These are phyloP conservation scores for Vickermania ingenoplastis DNA, from an alignment of 208 protist species.

Conservation along the genomic window DNA sequence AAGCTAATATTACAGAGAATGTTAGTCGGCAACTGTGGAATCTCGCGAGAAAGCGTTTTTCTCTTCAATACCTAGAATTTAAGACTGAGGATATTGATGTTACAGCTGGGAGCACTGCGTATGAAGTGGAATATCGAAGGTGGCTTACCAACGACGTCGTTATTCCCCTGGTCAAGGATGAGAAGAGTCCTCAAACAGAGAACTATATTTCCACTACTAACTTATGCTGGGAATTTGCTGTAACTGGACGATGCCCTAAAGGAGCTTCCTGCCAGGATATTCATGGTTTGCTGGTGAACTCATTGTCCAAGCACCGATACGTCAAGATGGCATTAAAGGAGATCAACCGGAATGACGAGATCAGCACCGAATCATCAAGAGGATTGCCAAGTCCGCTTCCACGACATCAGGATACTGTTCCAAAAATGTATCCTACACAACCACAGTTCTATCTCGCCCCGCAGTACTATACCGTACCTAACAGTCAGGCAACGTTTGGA, in stretches of 20 bases:
- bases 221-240: conserved; percentile 41
- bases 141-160: conserved; percentile 28
- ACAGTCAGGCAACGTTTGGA: background rate
- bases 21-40: conserved; percentile 34
- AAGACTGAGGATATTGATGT: conserved; percentile 35
- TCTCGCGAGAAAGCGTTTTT: conserved; percentile 27
- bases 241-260: conserved; percentile 27
- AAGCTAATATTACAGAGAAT: conserved; percentile 36
- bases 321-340: conserved; percentile 28
- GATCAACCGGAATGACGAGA: conserved; percentile 24
- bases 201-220: conserved; percentile 42
- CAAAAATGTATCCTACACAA: background rate
- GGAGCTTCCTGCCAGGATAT: conserved; percentile 28
- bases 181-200: conserved; percentile 10
- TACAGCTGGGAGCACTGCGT: conserved; percentile 30
- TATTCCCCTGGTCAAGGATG: background rate
- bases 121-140: conserved; percentile 39
- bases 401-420: background rate
- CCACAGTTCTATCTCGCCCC: background rate
- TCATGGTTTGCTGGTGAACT: conserved; percentile 32
- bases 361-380: conserved; percentile 1
- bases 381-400: background rate
- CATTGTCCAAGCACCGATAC: conserved; percentile 34
- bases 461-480: background rate
- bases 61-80: conserved; percentile 44